phyloP scores from a whole-genome alignment of 352 stramenopile species.

The Thraustotheca clavata region DNA sequence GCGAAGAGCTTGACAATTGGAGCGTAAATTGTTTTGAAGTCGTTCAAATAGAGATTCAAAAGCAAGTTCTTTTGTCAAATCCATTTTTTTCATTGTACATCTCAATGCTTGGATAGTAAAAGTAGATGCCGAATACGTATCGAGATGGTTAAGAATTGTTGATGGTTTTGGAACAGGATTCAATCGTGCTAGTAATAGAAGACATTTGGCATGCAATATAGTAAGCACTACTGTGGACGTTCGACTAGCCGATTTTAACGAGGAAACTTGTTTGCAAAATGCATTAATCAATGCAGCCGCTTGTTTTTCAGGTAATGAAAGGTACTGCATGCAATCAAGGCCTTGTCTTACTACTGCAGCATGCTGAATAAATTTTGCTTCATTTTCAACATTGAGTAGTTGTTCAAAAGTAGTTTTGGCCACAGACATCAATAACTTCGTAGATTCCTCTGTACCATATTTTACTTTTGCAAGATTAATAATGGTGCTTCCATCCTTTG shows the following conservation, averaged over 20 bases:
- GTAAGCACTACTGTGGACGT: background rate
- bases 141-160: background rate
- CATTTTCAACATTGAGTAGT: background rate
- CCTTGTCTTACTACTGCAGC: background rate
- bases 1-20: constrained; percentile 50
- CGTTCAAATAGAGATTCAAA: constrained; percentile 31
- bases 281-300: background rate
- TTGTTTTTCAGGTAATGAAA: background rate
- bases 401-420: background rate
- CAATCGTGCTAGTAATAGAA: constrained; percentile 52
- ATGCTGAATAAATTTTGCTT: background rate
- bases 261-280: background rate
- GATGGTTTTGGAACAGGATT: constrained; percentile 25
- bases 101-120: background rate
- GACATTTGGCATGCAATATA: background rate
- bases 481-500: background rate
- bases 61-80: background rate
- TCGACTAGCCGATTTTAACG: background rate
- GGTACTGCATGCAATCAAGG: background rate
- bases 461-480: constrained; percentile 11
- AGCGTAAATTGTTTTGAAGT: constrained; percentile 56
- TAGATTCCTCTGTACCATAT: background rate
- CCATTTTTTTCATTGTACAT: background rate
- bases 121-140: background rate
- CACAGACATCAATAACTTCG: background rate